Percentiles rank a stretch among this genome's conserved stretches.
Conservation (phyloP, 768 basidiomycete genomes). For the Xerocomellus dryophilus region DNA sequence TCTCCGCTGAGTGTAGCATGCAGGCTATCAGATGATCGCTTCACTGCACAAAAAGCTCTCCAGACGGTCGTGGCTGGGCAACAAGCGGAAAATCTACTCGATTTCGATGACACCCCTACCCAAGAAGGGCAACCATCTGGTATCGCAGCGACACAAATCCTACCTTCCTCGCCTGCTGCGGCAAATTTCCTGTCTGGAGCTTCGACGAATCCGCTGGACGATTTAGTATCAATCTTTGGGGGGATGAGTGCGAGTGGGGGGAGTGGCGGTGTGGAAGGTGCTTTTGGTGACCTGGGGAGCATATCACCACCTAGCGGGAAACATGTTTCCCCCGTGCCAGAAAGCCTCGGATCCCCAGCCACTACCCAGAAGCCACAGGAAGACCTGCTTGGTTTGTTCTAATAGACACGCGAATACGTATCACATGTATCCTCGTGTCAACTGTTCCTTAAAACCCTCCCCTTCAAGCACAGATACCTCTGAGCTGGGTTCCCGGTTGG, state of each 20-base stretch:
- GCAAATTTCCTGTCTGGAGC: conserved; percentile 74
- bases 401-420: conserved; percentile 13
- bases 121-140: conserved; percentile 63
- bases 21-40: conserved; percentile 65
- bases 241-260: conserved; percentile 36
- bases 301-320: conserved; percentile 7
- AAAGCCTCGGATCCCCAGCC: conserved; percentile 17
- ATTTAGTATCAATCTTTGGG: conserved; percentile 91
- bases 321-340: conserved; percentile 19
- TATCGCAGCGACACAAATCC: conserved; percentile 72
- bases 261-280: conserved; percentile 6
- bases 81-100: conserved; percentile 91
- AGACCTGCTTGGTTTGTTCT: conserved; percentile 57
- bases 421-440: not conserved
- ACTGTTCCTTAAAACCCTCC: not conserved
- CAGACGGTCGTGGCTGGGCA: conserved; percentile 87
- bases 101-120: conserved; percentile 77
- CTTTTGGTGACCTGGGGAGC: conserved; percentile 20
- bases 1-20: not conserved
- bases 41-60: conserved; percentile 77
- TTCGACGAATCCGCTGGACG: conserved; percentile 87
- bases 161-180: conserved; percentile 69
- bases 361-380: conserved; percentile 41
- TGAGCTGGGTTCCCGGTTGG: not conserved
- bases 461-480: not conserved